Evolutionary conservation across 345 rosid genomes (phyloP), one percentile per base, ranked within the genome.

Genomic region (Dovyalis caffra): DNA sequence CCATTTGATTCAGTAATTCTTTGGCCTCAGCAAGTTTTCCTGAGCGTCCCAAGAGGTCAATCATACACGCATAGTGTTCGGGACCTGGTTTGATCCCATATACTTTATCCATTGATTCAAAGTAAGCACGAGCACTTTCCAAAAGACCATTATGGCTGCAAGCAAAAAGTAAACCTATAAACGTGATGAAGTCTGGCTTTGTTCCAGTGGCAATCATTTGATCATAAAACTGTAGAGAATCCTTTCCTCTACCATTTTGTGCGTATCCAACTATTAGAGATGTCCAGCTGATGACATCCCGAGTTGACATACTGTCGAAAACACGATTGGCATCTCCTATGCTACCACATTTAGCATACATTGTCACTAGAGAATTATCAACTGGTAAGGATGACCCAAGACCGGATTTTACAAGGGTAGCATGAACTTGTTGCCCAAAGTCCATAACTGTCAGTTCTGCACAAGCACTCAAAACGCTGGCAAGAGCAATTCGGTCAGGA

Each of bases 21-120:
- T 88, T 85, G 40, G 86, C 93, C 84, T 91, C 92, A 4, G 62
- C 75, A 26, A 95, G 87, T 77, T 87, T 92, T 69, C 97, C 99
- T 4, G 89, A 89, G 37, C 98, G 90, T 4, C 94, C 98, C 78
- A 84, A 82, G 53, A 95, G 96, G 74, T 95, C 99, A 71, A 95
- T 91, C 95, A 95, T 91, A 72, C 98, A 90, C 0, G 99, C 95
- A 58, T 88, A 91, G 80, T 92, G 99, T 71, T 91, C 93, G 7
- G 89, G 89, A 56, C 97, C 92, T 57, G 98, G 97, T 70, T 69
- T 80, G 74, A 95, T 90, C 69, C 91, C 85, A 65, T 92, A 84
- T 65, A 78, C 72, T 72, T 77, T 83, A 33, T 76, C 76, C 98
- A 95, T 95, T 3, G 95, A 84, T 20, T 87, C 85, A 80, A 95